These are phyloP conservation scores for Botrytis elliptica DNA, from an alignment of 2,329 filamentous ascomycete species.

Conservation along the genomic window DNA sequence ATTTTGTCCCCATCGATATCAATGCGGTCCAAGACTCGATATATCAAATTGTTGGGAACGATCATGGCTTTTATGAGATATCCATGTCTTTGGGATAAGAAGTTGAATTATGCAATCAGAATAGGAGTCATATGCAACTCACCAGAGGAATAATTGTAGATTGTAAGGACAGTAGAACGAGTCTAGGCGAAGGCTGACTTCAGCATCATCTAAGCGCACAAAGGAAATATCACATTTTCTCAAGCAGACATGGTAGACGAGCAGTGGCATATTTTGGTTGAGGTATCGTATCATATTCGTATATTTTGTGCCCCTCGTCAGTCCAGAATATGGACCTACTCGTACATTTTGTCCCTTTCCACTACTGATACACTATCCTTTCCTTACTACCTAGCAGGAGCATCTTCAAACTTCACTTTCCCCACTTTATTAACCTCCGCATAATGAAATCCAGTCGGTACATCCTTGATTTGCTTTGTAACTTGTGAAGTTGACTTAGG, in stretches of 20 bases:
- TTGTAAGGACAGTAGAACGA: not conserved
- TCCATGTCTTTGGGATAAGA: no score
- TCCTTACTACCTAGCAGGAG: slow-evolving; percentile 25
- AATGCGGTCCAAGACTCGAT: not conserved
- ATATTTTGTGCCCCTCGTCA: not conserved
- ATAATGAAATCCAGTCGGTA: slow-evolving; percentile 51
- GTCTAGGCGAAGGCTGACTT: slow-evolving; percentile 2
- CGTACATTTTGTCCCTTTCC: slow-evolving; percentile 8
- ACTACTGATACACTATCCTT: not conserved
- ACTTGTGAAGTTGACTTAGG: slow-evolving; percentile 39
- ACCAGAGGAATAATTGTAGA: not conserved
- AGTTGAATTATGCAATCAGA: no score
- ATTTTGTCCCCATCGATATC: not conserved
- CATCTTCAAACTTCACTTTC: slow-evolving; percentile 57
- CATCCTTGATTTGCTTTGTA: slow-evolving; percentile 39
- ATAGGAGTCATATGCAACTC: not conserved
- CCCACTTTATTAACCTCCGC: slow-evolving; percentile 59
- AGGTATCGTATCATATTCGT: slow-evolving; percentile 12
- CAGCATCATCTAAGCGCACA: not conserved
- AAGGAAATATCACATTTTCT: not conserved
- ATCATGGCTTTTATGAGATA: not conserved
- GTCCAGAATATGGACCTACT: slow-evolving; percentile 5
- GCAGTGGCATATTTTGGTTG: not conserved
- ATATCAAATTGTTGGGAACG: not conserved
- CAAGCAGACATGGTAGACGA: not conserved